Evolutionary conservation across 192 early-diverging fungal species (phyloP).

Genomic region (Podochytrium sp.): DNA sequence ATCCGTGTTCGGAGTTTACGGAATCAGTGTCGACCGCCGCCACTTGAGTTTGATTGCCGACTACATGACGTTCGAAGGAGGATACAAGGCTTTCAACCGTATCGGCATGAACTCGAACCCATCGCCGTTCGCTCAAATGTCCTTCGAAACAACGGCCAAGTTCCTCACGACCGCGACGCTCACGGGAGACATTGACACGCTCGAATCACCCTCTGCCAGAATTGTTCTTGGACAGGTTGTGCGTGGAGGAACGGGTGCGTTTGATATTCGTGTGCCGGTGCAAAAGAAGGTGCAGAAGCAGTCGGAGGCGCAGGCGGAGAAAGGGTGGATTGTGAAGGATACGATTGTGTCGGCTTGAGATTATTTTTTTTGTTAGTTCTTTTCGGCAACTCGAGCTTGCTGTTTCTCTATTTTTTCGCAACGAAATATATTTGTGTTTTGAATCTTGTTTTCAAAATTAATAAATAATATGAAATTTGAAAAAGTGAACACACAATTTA

Average conservation of each 20-base stretch:
- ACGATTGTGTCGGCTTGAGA: not conserved
- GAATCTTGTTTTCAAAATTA: too few species aligned
- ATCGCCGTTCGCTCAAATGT: constrained; percentile 97
- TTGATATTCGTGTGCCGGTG: constrained; percentile 76
- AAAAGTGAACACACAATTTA: too few species aligned
- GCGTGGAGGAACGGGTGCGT: constrained; percentile 89
- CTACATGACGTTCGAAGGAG: constrained; percentile 99
- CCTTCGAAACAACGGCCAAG: constrained; percentile 93
- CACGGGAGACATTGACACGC: constrained; percentile 82
- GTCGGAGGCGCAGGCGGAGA: not conserved
- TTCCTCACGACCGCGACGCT: constrained; percentile 93
- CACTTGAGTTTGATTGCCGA: constrained; percentile 97
- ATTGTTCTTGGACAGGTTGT: constrained; percentile 95
- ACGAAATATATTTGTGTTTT: too few species aligned
- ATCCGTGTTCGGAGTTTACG: constrained; percentile 90
- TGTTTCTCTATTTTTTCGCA: too few species aligned
- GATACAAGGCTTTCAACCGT: constrained; percentile 97
- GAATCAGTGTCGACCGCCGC: constrained; percentile 91
- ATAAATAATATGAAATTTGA: too few species aligned
- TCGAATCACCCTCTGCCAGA: constrained; percentile 89
- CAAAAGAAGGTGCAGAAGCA: not conserved
- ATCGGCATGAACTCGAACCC: constrained; percentile 91
- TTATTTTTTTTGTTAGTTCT: too few species aligned
- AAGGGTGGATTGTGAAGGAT: not conserved
- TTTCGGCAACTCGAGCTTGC: too few species aligned